Evolutionary conservation across 495 filamentous ascomycete genomes (phyloP), one percentile per base, ranked within the genome.

Genomic region (Hypoxylon crocopeplum): DNA sequence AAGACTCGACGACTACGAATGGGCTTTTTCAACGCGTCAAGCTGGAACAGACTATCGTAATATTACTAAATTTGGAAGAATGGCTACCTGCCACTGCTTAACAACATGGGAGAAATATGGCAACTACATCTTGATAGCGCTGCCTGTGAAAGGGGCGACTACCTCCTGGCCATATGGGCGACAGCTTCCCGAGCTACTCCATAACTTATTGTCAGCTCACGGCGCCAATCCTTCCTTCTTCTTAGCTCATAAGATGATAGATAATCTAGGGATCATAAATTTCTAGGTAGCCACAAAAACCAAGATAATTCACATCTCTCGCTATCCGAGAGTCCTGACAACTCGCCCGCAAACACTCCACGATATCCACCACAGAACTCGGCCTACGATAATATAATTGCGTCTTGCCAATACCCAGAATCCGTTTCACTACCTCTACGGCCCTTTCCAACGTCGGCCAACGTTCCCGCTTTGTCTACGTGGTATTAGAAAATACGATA

Each of bases 111-210:
- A 38, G 16, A 13, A 38, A 13, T 0, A 41, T 41, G 29, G 41
- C 8, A 42, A 39, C 21, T 21, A 27, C 48, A 12, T 39, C 48
- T 52, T 41, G 37, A 58, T 46, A 47, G 48, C 30, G 37, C 44
- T 37, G n/a, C n/a, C 17, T 15, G 5, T 30, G 33, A 7, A 7
- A 6, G n/a, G 10, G 5, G 34, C 17, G 44, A 53, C 48, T 49
- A 44, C 48, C 17, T 36, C 25, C 17, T 32, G 5, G 27, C 29
- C 12, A 8, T 25, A 17, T 33, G 25, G 16, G 44, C 10, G 29
- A 56, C 37, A 38, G 20, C 60, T 58, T 64, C 60, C 60, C 12
- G 0, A 42, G 22, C 19, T 27, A 13, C 44, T 11, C 20, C 10
- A 49, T 22, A 7, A 48, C 34, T 40, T 41, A 1, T 8, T 16